phyloP scores from a whole-genome alignment of 495 filamentous ascomycete species.

The Lichina pygmaea region DNA sequence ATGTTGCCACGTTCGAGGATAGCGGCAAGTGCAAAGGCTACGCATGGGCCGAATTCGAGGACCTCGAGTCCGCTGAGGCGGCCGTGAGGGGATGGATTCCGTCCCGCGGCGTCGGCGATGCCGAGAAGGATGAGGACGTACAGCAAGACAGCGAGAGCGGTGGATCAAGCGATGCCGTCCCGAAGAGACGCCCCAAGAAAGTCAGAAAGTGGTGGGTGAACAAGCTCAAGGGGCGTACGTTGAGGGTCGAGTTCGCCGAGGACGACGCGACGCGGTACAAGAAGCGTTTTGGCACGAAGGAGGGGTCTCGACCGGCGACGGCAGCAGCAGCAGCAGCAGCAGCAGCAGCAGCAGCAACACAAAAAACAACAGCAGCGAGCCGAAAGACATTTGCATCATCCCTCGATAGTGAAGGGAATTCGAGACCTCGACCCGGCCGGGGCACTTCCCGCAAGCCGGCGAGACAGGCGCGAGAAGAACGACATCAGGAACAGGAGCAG shows the following conservation, averaged over 20 bases:
- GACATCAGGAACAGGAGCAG: no score
- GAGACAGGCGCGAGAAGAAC: no score
- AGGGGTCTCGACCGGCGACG: no score
- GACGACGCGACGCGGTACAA: conserved; percentile 66
- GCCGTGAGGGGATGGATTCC: conserved; percentile 49
- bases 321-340: no score
- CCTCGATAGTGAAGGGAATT: no score
- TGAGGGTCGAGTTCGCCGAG: conserved; percentile 85
- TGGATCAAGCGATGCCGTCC: conserved; percentile 10
- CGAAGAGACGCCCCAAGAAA: conserved; percentile 15
- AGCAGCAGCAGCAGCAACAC: no score
- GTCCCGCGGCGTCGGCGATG: conserved; percentile 18
- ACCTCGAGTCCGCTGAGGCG: conserved; percentile 40
- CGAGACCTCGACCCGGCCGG: no score
- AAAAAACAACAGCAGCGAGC: no score
- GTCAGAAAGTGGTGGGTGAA: conserved; percentile 62
- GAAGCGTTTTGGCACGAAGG: conserved; percentile 57
- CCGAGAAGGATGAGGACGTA: conserved; percentile 22
- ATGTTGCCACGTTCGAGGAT: conserved; percentile 88
- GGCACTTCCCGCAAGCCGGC: no score
- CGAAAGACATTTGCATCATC: no score
- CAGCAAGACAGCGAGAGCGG: conserved; percentile 29
- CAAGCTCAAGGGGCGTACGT: conserved; percentile 40
- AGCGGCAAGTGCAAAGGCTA: conserved; percentile 94
- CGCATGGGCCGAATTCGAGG: conserved; percentile 77